These are phyloP conservation scores for Alternaria hordeiaustralica DNA, from an alignment of 2,329 filamentous ascomycete genomes.

Conservation along the genomic window DNA sequence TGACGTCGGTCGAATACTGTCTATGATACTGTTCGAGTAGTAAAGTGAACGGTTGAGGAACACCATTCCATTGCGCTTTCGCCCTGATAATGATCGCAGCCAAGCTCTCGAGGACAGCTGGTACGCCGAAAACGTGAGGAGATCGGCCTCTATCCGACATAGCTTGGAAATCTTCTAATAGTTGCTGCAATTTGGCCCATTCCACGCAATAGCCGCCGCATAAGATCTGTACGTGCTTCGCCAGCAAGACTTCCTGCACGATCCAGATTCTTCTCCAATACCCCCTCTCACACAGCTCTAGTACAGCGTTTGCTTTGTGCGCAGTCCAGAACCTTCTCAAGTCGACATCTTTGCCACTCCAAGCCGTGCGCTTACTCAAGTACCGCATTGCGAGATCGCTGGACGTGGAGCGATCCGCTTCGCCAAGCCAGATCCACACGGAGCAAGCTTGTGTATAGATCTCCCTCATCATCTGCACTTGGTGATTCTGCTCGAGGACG, in stretches of 20 bases:
- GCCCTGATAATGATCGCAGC: neutral
- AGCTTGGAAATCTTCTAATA: fast-evolving
- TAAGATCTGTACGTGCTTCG: fast-evolving
- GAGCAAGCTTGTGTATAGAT: neutral
- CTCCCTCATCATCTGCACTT: neutral
- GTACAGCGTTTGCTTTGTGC: neutral
- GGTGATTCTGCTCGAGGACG: neutral
- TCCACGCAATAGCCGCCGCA: neutral
- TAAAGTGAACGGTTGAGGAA: fast-evolving
- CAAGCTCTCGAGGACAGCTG: fast-evolving
- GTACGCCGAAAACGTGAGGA: neutral
- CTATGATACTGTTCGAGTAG: neutral
- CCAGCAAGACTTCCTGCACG: neutral
- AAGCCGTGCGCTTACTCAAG: fast-evolving
- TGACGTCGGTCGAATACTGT: neutral
- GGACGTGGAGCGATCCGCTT: fast-evolving
- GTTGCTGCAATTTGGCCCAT: fast-evolving
- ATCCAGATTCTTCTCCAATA: neutral
- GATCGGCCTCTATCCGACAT: neutral
- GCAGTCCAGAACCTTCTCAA: no score
- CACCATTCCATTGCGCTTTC: neutral
- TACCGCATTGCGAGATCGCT: neutral
- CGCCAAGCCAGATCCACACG: neutral
- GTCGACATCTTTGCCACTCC: neutral
- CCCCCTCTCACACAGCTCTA: fast-evolving